Conservation (phyloP, 2,329 filamentous ascomycete species). For the Paecilomyces sp. region DNA sequence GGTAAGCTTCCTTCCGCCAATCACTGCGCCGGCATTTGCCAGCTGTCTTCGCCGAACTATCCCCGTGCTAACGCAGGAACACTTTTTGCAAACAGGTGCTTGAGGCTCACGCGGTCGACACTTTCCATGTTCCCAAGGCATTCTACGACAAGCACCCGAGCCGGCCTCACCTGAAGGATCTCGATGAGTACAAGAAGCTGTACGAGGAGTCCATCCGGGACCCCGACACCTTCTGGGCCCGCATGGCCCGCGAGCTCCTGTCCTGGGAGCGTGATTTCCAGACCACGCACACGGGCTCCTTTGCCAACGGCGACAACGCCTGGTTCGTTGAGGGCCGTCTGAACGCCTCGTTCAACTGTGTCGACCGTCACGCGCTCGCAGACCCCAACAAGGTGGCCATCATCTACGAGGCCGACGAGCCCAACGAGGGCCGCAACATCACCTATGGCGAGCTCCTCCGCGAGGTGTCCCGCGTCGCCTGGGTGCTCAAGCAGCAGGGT, state of each 20-base stretch:
- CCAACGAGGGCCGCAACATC: constrained; percentile 75
- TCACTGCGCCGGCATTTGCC: background rate
- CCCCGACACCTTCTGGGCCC: constrained; percentile 84
- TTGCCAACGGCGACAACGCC: constrained; percentile 73
- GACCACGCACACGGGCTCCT: constrained; percentile 72
- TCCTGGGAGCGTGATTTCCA: constrained; percentile 88
- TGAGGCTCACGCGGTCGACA: constrained; percentile 43
- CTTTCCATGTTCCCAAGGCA: constrained; percentile 51
- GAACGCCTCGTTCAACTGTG: constrained; percentile 95
- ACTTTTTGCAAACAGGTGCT: constrained; percentile 22
- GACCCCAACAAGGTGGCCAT: constrained; percentile 90
- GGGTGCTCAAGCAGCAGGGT: constrained; percentile 88
- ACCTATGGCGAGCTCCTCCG: constrained; percentile 90
- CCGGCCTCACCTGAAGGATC: constrained; percentile 51
- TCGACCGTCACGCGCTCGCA: constrained; percentile 94
- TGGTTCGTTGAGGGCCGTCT: constrained; percentile 94
- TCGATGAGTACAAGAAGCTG: constrained; percentile 57
- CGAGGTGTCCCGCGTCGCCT: constrained; percentile 80
- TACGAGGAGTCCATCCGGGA: constrained; percentile 82
- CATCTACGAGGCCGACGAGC: constrained; percentile 97
- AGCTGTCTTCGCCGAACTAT: constrained; percentile 3
- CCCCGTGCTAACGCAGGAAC: background rate
- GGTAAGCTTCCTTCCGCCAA: constrained; percentile 22
- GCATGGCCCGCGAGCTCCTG: constrained; percentile 77
- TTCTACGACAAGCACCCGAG: constrained; percentile 53